Evolutionary conservation across 768 basidiomycete species (phyloP).

Genomic region (Scleroderma bovista): DNA sequence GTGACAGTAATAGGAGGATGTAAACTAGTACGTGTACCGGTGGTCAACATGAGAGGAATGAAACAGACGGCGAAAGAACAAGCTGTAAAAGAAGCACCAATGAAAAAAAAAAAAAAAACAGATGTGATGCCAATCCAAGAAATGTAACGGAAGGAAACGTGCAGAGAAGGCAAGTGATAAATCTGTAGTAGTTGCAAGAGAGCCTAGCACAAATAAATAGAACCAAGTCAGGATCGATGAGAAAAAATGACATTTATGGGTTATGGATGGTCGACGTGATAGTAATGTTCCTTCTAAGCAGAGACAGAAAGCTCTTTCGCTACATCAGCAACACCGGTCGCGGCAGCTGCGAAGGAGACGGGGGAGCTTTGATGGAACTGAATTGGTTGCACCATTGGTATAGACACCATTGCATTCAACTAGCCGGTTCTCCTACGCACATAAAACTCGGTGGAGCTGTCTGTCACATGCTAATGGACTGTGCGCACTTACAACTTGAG

Average conservation of each 20-base stretch:
- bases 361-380: conserved; percentile 45
- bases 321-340: conserved; percentile 47
- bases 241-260: conserved; percentile 10
- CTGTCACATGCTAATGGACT: not conserved
- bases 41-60: conserved; percentile 21
- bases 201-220: conserved; percentile 11
- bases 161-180: conserved; percentile 6
- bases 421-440: conserved; percentile 25
- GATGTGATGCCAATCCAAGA: conserved; percentile 12
- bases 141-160: conserved; percentile 7
- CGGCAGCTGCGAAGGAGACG: conserved; percentile 66
- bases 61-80: conserved; percentile 13
- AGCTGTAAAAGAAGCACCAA: not conserved
- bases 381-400: conserved; percentile 16
- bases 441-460: conserved; percentile 5
- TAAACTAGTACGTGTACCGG: conserved; percentile 33
- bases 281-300: conserved; percentile 45
- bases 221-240: conserved; percentile 15
- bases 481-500: conserved; percentile 16
- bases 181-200: conserved; percentile 20
- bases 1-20: conserved; percentile 30
- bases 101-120: conserved; percentile 17
- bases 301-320: conserved; percentile 69
- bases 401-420: conserved; percentile 17
- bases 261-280: conserved; percentile 13